Evolutionary conservation across 306 rosid genomes (phyloP).

Genomic region (Pyrus bretschneideri): DNA sequence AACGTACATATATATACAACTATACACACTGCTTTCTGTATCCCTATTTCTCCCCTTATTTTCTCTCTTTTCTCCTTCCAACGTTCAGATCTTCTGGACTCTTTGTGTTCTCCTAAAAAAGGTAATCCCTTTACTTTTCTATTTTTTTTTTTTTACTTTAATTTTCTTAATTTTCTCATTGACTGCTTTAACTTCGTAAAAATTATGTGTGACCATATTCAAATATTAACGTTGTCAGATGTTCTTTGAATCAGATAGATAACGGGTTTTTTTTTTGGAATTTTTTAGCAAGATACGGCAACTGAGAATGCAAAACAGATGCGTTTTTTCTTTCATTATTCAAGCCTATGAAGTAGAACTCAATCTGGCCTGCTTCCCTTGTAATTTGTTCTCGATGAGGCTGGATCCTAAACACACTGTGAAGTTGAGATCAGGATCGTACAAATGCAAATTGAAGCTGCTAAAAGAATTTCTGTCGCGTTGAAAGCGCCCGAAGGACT

Average conservation of each 20-base stretch:
- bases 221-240: background rate
- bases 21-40: background rate
- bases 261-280: too few species aligned
- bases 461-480: background rate
- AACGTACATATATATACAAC: too few species aligned
- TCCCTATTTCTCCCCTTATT: background rate
- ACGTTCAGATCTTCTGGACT: background rate
- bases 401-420: background rate
- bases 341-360: background rate
- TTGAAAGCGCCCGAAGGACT: background rate
- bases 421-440: conserved; percentile 1
- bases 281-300: background rate
- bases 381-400: background rate
- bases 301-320: conserved; percentile 8
- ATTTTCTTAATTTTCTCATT: background rate
- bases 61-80: background rate
- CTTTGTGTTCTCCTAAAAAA: conserved; percentile 23
- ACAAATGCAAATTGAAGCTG: conserved; percentile 6
- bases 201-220: background rate
- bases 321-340: conserved; percentile 8
- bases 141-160: background rate
- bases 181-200: background rate
- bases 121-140: conserved; percentile 9
- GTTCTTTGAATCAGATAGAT: background rate
- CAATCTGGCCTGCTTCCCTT: background rate